Evolutionary conservation across 768 basidiomycete species (phyloP).

Genomic region (Tubosaeta sp.): DNA sequence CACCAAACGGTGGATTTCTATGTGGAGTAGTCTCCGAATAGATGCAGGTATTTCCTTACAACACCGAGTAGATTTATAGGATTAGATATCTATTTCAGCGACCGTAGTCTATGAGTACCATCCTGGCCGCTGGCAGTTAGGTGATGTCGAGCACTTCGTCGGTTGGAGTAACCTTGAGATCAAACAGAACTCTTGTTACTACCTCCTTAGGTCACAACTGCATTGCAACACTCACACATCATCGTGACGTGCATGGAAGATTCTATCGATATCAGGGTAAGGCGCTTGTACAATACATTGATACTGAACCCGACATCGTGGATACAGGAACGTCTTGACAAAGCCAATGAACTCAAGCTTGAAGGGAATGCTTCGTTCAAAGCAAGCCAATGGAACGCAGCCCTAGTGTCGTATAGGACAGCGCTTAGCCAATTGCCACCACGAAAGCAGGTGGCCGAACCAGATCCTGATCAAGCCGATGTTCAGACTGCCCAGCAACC

Average conservation of each 20-base stretch:
- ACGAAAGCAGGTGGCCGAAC: constrained; percentile 25
- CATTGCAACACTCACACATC: no score
- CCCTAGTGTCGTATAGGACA: constrained; percentile 63
- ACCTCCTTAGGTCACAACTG: no score
- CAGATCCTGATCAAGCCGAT: constrained; percentile 14
- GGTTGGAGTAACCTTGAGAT: no score
- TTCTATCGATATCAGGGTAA: constrained; percentile 1
- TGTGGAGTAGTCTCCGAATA: no score
- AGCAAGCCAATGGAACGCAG: constrained; percentile 60
- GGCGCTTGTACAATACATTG: not conserved
- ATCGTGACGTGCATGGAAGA: not conserved
- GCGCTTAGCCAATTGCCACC: constrained; percentile 67
- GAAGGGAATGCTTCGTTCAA: constrained; percentile 77
- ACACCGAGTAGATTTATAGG: no score
- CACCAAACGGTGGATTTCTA: no score
- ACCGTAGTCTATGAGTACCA: no score
- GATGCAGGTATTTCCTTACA: no score
- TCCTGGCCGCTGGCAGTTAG: no score
- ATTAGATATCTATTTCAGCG: no score
- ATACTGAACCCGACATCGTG: constrained; percentile 4
- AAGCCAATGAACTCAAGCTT: constrained; percentile 61
- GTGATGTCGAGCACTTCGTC: no score
- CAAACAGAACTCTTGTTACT: no score
- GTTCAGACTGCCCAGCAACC: constrained; percentile 17
- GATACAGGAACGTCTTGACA: constrained; percentile 36